Conservation (phyloP, 371 early-diverging fungal species). For the Smittium culicis region DNA sequence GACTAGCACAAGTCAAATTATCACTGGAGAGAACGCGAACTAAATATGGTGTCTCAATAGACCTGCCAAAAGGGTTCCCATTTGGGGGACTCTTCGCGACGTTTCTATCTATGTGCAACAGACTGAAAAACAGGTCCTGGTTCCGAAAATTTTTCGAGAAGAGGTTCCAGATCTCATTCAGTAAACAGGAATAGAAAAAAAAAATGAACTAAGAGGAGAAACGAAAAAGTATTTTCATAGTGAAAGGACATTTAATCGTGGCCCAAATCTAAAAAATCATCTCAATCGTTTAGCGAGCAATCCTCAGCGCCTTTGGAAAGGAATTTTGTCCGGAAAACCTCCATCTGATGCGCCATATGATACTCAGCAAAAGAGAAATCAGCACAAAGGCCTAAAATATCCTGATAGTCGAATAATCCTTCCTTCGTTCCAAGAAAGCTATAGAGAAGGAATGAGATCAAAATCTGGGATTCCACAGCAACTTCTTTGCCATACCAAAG, state of each 20-base stretch:
- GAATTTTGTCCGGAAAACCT: background rate
- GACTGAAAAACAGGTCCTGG: background rate
- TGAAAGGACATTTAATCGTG: background rate
- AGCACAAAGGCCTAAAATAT: background rate
- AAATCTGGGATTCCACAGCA: background rate
- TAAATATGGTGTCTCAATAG: background rate
- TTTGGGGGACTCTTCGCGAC: background rate
- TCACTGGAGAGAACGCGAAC: background rate
- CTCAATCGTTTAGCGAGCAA: no score
- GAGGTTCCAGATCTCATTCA: background rate
- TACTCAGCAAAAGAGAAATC: background rate
- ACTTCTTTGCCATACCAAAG: background rate
- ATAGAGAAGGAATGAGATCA: no score
- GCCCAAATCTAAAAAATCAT: background rate
- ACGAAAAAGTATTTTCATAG: background rate
- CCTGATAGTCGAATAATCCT: no score
- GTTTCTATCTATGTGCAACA: background rate
- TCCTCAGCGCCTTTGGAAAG: background rate
- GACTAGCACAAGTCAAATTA: background rate
- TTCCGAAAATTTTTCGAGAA: background rate
- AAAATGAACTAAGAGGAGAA: background rate
- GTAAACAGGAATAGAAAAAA: background rate
- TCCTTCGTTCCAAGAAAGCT: no score
- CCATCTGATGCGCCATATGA: no score
- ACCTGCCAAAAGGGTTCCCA: background rate